Base-by-base conservation (phyloP, 192 early-diverging fungal species). In the Coemansia sp. region DNA sequence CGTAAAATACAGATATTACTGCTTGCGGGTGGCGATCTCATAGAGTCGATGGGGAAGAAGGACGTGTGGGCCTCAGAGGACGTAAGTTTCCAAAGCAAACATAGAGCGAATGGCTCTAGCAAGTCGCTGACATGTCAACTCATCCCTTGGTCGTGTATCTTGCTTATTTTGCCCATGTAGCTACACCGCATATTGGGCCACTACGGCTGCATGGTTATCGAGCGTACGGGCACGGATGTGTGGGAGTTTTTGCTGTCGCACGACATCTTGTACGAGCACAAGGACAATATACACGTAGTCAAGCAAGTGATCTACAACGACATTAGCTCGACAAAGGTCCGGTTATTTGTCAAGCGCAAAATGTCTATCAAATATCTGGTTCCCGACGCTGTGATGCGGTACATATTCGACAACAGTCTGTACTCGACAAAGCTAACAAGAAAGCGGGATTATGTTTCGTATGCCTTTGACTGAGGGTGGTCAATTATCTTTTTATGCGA, bases 271-370 rank as follows among this genome's bases (percentile, higher is more conserved):
- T 94, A 95, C 75, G 87, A 91, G 63, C 93, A 99, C 76, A 78
- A 94, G 66, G 91, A 91, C 73, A 94, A 96, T 72, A 94, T 99
- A 13, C 89, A 90, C 63, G 91, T 97, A 40, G 93, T 98, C 51
- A 96, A 98, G 76, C 97, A 98, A 77, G 88, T 96, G 68, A 96
- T 99, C 55, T 91, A 96, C 81, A 99, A 98, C 70, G 98, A 99
- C 75, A 98, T 98, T 63, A 94, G 91, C 71, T 98, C 96, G 7
- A 98, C 97, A 24, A 97, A 98, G 81, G 94, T 99, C 44, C 88
- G 94, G 55, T 84, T 98, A 22, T 97, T 99, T 85, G 90, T 99
- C 66, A 94, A 93, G 74, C 88, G 96, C 22, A 90, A 89, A 38
- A 95, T 98, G 93, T 95, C 93, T 13, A 95, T 97, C 84, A 95